Percentiles rank a stretch among this genome's conserved stretches.
These are phyloP conservation scores for Urostyla sp. DNA, from an alignment of 73 alveolate genomes.

Conservation along the genomic window DNA sequence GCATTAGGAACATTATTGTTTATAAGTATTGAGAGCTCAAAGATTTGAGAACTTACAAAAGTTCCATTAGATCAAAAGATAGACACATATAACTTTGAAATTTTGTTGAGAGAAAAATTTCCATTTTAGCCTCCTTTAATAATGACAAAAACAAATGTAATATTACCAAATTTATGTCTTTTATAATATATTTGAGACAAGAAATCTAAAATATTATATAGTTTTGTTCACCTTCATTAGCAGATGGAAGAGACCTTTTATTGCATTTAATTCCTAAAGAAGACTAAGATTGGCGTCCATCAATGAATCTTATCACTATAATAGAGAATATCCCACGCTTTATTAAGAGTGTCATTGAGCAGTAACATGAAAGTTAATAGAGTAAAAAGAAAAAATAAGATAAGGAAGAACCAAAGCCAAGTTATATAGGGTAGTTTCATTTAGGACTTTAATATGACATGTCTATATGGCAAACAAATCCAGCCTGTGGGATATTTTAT, in stretches of 20 bases:
- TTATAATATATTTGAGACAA: no score
- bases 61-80: slow-evolving; percentile 45
- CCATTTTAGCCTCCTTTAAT: slow-evolving; percentile 69
- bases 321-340: slow-evolving; percentile 61
- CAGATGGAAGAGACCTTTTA: slow-evolving; percentile 66
- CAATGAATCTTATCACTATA: slow-evolving; percentile 57
- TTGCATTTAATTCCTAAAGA: slow-evolving; percentile 56
- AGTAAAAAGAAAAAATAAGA: no score
- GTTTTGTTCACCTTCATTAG: slow-evolving; percentile 63
- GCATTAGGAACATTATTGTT: slow-evolving; percentile 52
- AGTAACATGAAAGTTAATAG: slow-evolving; percentile 5
- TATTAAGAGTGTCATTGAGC: slow-evolving; percentile 26
- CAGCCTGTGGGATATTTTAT: slow-evolving; percentile 17
- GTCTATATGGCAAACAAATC: slow-evolving; percentile 24
- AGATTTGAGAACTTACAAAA: neutral
- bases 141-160: slow-evolving; percentile 33
- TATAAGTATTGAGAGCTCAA: slow-evolving; percentile 1
- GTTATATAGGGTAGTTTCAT: slow-evolving; percentile 58
- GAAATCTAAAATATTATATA: neutral
- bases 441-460: slow-evolving; percentile 64
- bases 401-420: no score
- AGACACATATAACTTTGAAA: slow-evolving; percentile 54
- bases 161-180: no score
- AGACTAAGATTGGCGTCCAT: slow-evolving; percentile 65
- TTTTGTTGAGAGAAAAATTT: slow-evolving; percentile 62